phyloP scores from a whole-genome alignment of 2,329 filamentous ascomycete species.

The Hypomyces rosellus region DNA sequence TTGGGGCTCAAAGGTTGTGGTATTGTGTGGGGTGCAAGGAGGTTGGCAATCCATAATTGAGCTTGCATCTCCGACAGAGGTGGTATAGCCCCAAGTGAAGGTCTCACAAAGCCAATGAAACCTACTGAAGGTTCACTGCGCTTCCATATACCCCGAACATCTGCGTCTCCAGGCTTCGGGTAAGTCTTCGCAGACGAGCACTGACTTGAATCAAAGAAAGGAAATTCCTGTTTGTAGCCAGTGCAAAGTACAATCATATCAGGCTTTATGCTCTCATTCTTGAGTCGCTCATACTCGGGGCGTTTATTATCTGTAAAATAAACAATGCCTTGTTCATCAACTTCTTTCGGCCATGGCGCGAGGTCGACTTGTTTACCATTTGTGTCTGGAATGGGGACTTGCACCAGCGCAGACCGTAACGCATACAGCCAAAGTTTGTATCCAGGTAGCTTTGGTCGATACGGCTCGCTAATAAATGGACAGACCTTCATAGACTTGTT shows the following conservation, averaged over 20 bases:
- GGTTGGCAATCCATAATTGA: constrained; percentile 36
- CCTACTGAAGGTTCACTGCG: constrained; percentile 30
- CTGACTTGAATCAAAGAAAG: constrained; percentile 24
- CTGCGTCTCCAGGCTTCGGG: constrained; percentile 38
- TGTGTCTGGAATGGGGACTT: constrained; percentile 28
- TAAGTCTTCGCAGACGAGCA: constrained; percentile 19
- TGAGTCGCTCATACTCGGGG: constrained; percentile 25
- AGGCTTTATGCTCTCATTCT: constrained; percentile 25
- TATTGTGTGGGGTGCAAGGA: constrained; percentile 21
- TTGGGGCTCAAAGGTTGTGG: constrained; percentile 20
- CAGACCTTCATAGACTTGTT: constrained; percentile 32
- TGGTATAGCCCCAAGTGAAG: constrained; percentile 38
- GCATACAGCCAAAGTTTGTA: constrained; percentile 15
- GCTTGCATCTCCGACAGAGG: constrained; percentile 40
- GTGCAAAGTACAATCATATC: constrained; percentile 40
- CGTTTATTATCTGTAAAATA: constrained; percentile 28
- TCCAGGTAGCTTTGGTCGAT: constrained; percentile 21
- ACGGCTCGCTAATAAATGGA: constrained; percentile 30
- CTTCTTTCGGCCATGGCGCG: constrained; percentile 34
- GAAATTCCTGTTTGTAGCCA: constrained; percentile 37
- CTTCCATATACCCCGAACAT: constrained; percentile 46
- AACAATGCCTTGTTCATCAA: constrained; percentile 27
- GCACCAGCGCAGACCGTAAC: constrained; percentile 29
- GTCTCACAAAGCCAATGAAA: constrained; percentile 41
- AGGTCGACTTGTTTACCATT: constrained; percentile 32